Evolutionary conservation across 2,329 filamentous ascomycete genomes (phyloP), one percentile per base, ranked within the genome.

Genomic region (Ophiostoma sp.): DNA sequence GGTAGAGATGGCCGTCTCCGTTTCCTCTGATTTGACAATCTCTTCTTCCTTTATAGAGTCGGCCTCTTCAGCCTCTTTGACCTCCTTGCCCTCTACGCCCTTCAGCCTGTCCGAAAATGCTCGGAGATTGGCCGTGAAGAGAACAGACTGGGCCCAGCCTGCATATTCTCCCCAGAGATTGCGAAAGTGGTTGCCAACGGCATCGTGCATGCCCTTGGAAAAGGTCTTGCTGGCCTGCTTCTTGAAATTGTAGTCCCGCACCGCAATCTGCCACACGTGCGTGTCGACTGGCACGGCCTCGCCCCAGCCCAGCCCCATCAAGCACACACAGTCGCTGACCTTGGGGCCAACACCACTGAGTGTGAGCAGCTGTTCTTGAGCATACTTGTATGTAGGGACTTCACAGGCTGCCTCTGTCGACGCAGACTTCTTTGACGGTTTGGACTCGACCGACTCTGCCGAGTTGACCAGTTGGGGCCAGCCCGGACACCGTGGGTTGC

Each of bases 241-340:
- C 41, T 72, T 72, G 76, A 99, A 96, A 71, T 90, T 93, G 81
- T 99, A 99, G 79, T 99, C 95, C 69, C 95, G 86, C 78, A 96
- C 92, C 0, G 95, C 96, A 76, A 99, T 98, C 81, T 98, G 94
- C 94, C 94, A 98, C 15, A 99, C 93, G 80, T 99, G 96, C 1
- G 96, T 99, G 79, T 99, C 95, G 41, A 99, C 92, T 0, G 95
- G 95, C 1, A 99, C 94, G 2, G 94, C 89, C 79, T 98, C 94
- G 41, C 91, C 91, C 94, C 96, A 99, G 36, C 94, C 94, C 17
- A 99, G 81, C 0, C 96, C 96, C 91, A 99, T 97, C 27, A 99
- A 82, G 77, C 92, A 97, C 8, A 98, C 94, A 77, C 96, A 99
- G 78, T 99, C 96, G 6, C 95, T 91, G 0, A 99, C 95, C 79